These are phyloP conservation scores for Starmerella cellae DNA, from an alignment of 805 yeast species.

Conservation along the genomic window DNA sequence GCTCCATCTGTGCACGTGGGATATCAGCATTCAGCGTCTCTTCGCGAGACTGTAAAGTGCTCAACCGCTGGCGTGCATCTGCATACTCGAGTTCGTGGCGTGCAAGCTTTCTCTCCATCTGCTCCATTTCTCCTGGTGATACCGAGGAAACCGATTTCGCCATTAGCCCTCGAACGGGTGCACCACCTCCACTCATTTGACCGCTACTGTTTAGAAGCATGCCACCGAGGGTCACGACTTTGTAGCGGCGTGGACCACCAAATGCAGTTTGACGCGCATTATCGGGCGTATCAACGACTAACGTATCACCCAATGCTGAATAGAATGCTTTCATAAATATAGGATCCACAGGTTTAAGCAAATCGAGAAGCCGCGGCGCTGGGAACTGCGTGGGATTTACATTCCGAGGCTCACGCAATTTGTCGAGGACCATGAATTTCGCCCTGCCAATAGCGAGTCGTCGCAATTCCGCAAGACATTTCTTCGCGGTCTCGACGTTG, in stretches of 20 bases:
- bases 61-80: slow-evolving; percentile 18
- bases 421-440: slow-evolving; percentile 65
- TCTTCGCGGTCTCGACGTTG: slow-evolving; percentile 53
- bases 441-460: slow-evolving; percentile 80
- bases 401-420: slow-evolving; percentile 40
- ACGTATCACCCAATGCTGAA: slow-evolving; percentile 71
- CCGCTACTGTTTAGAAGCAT: slow-evolving; percentile 86
- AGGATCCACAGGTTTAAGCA: slow-evolving; percentile 52
- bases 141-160: slow-evolving; percentile 6
- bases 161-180: slow-evolving; percentile 62
- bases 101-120: slow-evolving; percentile 11
- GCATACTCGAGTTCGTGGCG: slow-evolving; percentile 12
- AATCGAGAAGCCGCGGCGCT: slow-evolving; percentile 70
- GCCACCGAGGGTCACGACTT: slow-evolving; percentile 90
- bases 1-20: slow-evolving; percentile 48
- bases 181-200: slow-evolving; percentile 95
- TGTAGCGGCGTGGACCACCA: slow-evolving; percentile 52
- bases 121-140: slow-evolving; percentile 14
- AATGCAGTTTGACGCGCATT: slow-evolving; percentile 85
- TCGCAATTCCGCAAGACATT: slow-evolving; percentile 70
- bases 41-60: slow-evolving; percentile 43
- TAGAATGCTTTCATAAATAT: slow-evolving; percentile 79
- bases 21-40: slow-evolving; percentile 35
- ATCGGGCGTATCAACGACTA: slow-evolving; percentile 64
- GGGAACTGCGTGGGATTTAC: slow-evolving; percentile 28